These are phyloP conservation scores for Dillenia suffruticosa DNA, from an alignment of 164 flowering plant genomes.

Conservation along the genomic window DNA sequence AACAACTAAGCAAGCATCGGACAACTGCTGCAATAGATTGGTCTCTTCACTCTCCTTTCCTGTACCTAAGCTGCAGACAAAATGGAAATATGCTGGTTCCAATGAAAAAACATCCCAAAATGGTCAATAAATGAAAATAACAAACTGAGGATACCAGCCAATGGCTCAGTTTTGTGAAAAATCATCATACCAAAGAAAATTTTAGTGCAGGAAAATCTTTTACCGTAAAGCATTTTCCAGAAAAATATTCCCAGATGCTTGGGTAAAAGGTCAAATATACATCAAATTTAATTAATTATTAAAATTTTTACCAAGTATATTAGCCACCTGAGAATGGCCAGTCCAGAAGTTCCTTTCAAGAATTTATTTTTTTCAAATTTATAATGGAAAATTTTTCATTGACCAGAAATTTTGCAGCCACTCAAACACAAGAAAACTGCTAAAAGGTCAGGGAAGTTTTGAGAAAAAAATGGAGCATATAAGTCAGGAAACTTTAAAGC, in stretches of 20 bases:
- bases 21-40: constrained; percentile 82
- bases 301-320: too few species aligned
- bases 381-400: too few species aligned
- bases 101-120: background rate
- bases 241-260: background rate
- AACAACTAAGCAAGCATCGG: constrained; percentile 98
- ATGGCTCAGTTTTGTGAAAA: background rate
- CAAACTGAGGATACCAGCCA: background rate
- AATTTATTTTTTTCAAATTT: too few species aligned
- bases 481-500: too few species aligned
- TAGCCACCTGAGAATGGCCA: too few species aligned
- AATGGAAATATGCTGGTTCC: background rate
- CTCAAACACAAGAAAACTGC: too few species aligned
- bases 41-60: constrained; percentile 91
- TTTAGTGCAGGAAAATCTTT: background rate
- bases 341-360: too few species aligned
- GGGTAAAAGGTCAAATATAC: too few species aligned
- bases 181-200: background rate
- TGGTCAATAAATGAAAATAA: background rate
- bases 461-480: too few species aligned
- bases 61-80: constrained; percentile 78
- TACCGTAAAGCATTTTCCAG: background rate
- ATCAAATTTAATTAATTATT: too few species aligned
- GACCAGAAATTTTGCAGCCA: too few species aligned
- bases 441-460: too few species aligned